phyloP scores from a whole-genome alignment of 306 rosid species.

The Prosopis cineraria region DNA sequence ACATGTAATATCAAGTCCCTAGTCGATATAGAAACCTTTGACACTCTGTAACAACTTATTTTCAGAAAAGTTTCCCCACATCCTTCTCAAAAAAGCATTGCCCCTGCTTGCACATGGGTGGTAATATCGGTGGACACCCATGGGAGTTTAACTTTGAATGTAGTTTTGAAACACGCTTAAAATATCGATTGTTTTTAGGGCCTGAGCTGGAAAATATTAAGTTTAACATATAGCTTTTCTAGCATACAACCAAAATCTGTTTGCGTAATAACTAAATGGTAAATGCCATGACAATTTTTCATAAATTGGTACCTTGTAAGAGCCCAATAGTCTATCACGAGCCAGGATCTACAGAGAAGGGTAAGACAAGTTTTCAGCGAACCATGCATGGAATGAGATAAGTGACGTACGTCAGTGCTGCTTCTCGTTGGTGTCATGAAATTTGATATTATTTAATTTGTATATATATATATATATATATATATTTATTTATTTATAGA shows the following conservation, averaged over 20 bases:
- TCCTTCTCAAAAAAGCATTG: not conserved
- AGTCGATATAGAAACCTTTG: not conserved
- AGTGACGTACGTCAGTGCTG: not conserved
- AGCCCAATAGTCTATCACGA: conserved; percentile 92
- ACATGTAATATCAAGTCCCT: conserved; percentile 27
- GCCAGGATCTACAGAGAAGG: conserved; percentile 73
- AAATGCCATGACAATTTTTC: conserved; percentile 10
- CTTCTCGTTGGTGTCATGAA: not conserved
- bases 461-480: too few species aligned
- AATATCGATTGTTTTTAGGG: not conserved
- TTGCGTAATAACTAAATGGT: conserved; percentile 26
- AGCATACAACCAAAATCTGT: conserved; percentile 12
- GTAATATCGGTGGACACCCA: not conserved
- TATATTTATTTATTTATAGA: not conserved
- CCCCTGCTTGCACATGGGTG: not conserved
- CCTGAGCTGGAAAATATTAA: conserved; percentile 22
- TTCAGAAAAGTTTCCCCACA: not conserved
- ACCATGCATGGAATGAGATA: conserved; percentile 26
- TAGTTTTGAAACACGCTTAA: conserved; percentile 21
- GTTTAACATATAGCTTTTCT: conserved; percentile 23
- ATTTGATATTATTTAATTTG: too few species aligned
- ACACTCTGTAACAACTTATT: not conserved
- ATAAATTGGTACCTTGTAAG: conserved; percentile 77
- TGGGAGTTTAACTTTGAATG: not conserved
- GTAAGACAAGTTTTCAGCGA: conserved; percentile 36